Percentiles rank a stretch among this genome's conserved stretches.
phyloP scores from a whole-genome alignment of 164 flowering plant genomes.

The Saururus chinensis region DNA sequence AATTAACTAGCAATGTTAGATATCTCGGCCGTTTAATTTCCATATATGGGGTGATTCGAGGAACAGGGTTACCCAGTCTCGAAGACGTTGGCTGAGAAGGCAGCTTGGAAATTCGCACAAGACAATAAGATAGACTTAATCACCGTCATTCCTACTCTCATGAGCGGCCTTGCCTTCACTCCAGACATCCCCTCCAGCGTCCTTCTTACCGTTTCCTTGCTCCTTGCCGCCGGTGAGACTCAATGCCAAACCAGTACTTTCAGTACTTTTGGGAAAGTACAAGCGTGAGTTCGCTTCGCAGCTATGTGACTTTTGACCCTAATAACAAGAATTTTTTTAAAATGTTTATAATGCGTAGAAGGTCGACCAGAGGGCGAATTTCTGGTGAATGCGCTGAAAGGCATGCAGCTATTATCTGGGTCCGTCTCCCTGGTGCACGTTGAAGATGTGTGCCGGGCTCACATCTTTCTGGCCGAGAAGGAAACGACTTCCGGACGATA shows the following conservation, averaged over 20 bases:
- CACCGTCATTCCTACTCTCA: constrained; percentile 51
- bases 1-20: no score
- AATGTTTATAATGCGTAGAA: constrained; percentile 2
- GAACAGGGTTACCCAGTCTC: constrained; percentile 49
- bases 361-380: constrained; percentile 31
- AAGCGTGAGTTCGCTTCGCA: background rate
- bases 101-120: constrained; percentile 38
- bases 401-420: constrained; percentile 69
- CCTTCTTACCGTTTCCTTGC: background rate
- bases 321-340: no score
- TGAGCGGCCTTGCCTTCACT: constrained; percentile 51
- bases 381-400: constrained; percentile 39
- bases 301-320: no score
- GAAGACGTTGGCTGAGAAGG: constrained; percentile 7
- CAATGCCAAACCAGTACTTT: background rate
- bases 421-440: constrained; percentile 60
- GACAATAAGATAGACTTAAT: constrained; percentile 60
- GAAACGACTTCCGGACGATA: constrained; percentile 71
- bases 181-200: constrained; percentile 43
- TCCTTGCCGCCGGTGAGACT: background rate
- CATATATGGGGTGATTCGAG: background rate
- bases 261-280: background rate
- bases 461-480: constrained; percentile 59
- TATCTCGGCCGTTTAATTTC: background rate
- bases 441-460: constrained; percentile 65